Evolutionary conservation across 306 rosid genomes (phyloP).

Genomic region (Vigna radiata): DNA sequence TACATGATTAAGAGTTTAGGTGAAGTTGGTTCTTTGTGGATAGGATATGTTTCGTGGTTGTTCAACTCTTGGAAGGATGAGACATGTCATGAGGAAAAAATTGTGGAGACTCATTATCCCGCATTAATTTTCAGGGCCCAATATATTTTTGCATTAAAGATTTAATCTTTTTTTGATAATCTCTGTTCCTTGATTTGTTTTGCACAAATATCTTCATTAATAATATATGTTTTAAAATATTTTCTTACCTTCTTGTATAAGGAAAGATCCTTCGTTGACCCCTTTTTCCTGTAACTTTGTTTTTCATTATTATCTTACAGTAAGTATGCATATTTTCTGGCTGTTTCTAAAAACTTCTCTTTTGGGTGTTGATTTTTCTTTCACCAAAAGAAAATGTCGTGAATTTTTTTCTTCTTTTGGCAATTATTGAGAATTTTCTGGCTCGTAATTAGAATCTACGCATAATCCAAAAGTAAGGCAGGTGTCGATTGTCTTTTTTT

Average conservation of each 20-base stretch:
- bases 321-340: not conserved
- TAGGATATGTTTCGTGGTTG: not conserved
- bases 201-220: not conserved
- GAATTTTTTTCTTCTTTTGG: not conserved
- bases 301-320: not conserved
- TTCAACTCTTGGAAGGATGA: conserved; percentile 31
- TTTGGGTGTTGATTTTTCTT: not conserved
- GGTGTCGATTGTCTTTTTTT: conserved; percentile 10
- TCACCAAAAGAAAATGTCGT: not conserved
- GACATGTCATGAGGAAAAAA: conserved; percentile 4
- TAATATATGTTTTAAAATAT: not conserved
- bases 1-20: not conserved
- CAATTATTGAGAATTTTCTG: not conserved
- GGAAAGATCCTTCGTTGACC: conserved; percentile 20
- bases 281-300: conserved; percentile 1
- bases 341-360: not conserved
- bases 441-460: not conserved
- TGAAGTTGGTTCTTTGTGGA: not conserved
- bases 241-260: conserved; percentile 15
- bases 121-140: conserved; percentile 37
- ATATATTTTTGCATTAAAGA: conserved; percentile 5
- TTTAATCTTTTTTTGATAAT: not conserved
- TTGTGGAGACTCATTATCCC: conserved; percentile 27
- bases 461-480: not conserved
- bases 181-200: not conserved